A percentile compares a stretch with the other conserved stretches of the same genome.
phyloP scores from a whole-genome alignment of 1,284 basidiomycete genomes.

The Cryptococcus floricola region DNA sequence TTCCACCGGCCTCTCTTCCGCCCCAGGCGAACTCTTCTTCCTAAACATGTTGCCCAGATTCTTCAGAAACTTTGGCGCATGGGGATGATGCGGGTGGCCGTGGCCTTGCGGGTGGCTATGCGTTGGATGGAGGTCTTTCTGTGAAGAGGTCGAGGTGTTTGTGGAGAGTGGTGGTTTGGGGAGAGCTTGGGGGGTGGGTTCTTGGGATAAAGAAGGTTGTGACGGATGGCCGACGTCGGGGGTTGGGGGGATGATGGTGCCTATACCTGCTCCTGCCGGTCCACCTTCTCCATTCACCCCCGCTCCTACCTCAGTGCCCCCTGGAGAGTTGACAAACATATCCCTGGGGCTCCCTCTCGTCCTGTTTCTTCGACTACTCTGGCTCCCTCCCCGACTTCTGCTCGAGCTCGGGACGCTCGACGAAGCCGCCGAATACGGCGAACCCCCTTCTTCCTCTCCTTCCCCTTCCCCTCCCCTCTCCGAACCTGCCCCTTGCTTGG shows the following conservation, averaged over 20 bases:
- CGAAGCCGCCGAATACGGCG: neutral
- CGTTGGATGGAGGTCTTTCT: too few species aligned
- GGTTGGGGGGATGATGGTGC: neutral
- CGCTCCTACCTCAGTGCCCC: neutral
- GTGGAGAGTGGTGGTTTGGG: neutral
- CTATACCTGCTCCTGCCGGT: neutral
- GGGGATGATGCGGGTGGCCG: constrained; percentile 5
- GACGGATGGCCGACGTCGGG: neutral
- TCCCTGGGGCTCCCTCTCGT: constrained; percentile 2
- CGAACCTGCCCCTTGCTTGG: neutral
- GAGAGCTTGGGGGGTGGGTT: neutral
- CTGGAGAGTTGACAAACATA: neutral
- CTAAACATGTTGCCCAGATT: constrained; percentile 30
- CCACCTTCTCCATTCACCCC: neutral
- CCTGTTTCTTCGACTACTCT: neutral
- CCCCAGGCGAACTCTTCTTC: constrained; percentile 9
- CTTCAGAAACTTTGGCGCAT: constrained; percentile 21
- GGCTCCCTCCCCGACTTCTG: neutral
- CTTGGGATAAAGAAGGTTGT: neutral
- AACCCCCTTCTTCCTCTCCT: neutral
- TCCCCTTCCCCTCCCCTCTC: too few species aligned
- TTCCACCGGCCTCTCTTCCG: neutral
- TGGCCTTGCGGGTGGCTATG: too few species aligned
- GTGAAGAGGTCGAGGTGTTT: too few species aligned
- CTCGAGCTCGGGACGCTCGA: neutral